Evolutionary conservation across 768 basidiomycete genomes (phyloP).

Genomic region (Melanogaster broomeanus): DNA sequence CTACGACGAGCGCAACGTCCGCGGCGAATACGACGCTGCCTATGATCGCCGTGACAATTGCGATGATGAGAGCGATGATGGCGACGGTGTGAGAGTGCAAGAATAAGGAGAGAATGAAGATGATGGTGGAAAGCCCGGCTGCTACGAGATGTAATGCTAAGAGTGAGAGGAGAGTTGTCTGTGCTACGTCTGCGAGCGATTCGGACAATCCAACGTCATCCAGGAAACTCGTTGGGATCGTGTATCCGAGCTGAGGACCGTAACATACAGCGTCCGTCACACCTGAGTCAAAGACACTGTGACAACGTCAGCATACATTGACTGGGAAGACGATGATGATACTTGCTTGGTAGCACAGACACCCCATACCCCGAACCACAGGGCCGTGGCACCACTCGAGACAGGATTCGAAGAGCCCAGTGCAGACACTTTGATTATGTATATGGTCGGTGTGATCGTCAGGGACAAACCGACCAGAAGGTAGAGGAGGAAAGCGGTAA

Average conservation of each 20-base stretch:
- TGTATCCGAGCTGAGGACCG: slow-evolving; percentile 70
- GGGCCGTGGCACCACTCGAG: slow-evolving; percentile 56
- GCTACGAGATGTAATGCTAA: slow-evolving; percentile 72
- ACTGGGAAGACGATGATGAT: too few species aligned
- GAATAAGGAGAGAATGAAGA: slow-evolving; percentile 56
- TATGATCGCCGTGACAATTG: slow-evolving; percentile 58
- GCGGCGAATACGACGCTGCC: slow-evolving; percentile 56
- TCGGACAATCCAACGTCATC: slow-evolving; percentile 45
- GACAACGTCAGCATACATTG: neutral
- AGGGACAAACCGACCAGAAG: slow-evolving; percentile 76
- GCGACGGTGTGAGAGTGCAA: slow-evolving; percentile 55
- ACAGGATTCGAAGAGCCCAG: slow-evolving; percentile 30
- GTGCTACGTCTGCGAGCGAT: slow-evolving; percentile 44
- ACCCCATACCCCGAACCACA: slow-evolving; percentile 85
- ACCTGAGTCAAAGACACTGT: slow-evolving; percentile 8
- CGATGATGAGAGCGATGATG: slow-evolving; percentile 58
- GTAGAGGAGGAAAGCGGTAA: slow-evolving; percentile 68
- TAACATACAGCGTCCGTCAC: slow-evolving; percentile 47
- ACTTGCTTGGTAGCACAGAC: slow-evolving; percentile 63
- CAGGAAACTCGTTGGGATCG: slow-evolving; percentile 50
- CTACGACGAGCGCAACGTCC: slow-evolving; percentile 62
- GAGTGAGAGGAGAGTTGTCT: slow-evolving; percentile 50
- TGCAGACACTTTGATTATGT: slow-evolving; percentile 51
- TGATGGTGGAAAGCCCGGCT: slow-evolving; percentile 57
- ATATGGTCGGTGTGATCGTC: slow-evolving; percentile 72